Base-by-base conservation (phyloP, 257 asterid genomes). In the Nicotiana paniculata region DNA sequence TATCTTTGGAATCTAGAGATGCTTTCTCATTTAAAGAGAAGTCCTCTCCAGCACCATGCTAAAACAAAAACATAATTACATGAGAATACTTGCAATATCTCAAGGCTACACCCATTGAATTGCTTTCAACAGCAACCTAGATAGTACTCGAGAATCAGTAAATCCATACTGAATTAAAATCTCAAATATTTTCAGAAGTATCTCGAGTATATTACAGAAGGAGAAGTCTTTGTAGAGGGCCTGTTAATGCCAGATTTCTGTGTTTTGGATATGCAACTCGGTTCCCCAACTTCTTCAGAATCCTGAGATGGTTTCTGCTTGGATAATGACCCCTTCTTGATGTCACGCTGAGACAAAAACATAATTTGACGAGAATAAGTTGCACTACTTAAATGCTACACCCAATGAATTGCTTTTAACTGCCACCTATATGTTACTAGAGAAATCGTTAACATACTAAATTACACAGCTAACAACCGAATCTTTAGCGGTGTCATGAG, bases 121-220 rank as follows among this genome's bases (percentile, higher is more conserved):
- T 28, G 65, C 62, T 35, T 48, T 30, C 54, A 48, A 59, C 67
- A 64, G 78, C 55, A 65, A 66, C 16, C 30, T 66, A 66, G 77
- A 66, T 81, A 81, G 33, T 57, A 21, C 59, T 30, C 26, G 21
- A 64, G 66, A 63, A 65, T 77, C 79, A 51, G 72, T 53, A 74
- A 81, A 78, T 77, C 74, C 13, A 72, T 53, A 66, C 78, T 30
- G 66, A 79, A 65, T 21, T 79, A 82, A 86, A 62, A 18, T 43
- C 13, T 16, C 15, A 81, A 64, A 5, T 80, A 7, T 64, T 81
- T 64, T 48, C 51, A 81, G 80, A 66, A 39, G 32, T 53, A 51
- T 66, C 67, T 18, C 10, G 32, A 32, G 62, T 48, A 51, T 69
- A 81, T 81, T 76, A 82, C 80, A 28, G 75, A 43, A 48, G 53